Percentiles rank a stretch among this genome's conserved stretches.
Conservation (phyloP, 2,329 filamentous ascomycete genomes). For the Diaporthe longicolla region DNA sequence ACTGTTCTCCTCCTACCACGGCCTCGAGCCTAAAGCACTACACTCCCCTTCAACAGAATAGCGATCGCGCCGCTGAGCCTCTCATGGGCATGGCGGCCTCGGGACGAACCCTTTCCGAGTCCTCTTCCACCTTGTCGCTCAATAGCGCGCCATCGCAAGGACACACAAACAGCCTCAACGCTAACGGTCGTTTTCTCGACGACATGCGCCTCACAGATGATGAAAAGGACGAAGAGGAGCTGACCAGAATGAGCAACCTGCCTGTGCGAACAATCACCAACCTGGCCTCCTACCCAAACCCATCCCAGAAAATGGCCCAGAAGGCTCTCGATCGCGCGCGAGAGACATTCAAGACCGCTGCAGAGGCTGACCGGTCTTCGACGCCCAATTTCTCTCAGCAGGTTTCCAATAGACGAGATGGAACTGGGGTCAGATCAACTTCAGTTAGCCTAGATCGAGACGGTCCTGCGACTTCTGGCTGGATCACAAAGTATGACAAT, state of each 20-base stretch:
- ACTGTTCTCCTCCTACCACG: constrained; percentile 45
- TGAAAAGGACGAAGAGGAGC: constrained; percentile 49
- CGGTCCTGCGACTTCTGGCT: constrained; percentile 35
- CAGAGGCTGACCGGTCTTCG: constrained; percentile 42
- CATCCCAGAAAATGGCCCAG: constrained; percentile 66
- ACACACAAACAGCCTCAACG: constrained; percentile 31
- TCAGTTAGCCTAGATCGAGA: constrained; percentile 15
- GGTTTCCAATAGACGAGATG: constrained; percentile 4
- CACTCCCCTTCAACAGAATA: constrained; percentile 68
- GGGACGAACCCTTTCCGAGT: constrained; percentile 15
- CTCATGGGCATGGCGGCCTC: constrained; percentile 16
- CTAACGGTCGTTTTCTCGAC: constrained; percentile 47
- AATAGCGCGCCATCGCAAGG: constrained; percentile 1
- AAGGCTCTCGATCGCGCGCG: constrained; percentile 55
- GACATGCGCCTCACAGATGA: constrained; percentile 40
- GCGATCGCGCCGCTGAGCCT: constrained; percentile 65
- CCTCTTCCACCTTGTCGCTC: constrained; percentile 17
- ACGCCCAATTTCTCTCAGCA: constrained; percentile 42
- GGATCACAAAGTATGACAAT: constrained; percentile 40
- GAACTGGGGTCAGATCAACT: not conserved
- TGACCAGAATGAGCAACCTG: constrained; percentile 54
- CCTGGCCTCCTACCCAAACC: constrained; percentile 69
- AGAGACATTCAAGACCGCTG: constrained; percentile 43
- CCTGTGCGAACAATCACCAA: constrained; percentile 65
- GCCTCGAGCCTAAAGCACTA: constrained; percentile 56